A percentile compares a stretch with the other conserved stretches of the same genome.
Evolutionary conservation across 106 monocot species (phyloP).

Genomic region (Acanthochlamys bracteata): DNA sequence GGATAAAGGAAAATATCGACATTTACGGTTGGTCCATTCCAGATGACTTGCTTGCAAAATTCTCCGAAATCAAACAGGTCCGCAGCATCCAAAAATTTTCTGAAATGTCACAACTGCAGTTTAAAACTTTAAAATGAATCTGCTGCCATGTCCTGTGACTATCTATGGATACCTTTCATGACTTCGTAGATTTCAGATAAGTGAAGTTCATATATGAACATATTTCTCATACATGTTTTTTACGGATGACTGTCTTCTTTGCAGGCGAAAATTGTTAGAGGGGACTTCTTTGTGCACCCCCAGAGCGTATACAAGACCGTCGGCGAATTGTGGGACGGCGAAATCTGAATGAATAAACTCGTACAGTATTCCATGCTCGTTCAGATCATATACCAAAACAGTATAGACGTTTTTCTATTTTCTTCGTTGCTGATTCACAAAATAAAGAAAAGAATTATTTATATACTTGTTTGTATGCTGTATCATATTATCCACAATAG

Average conservation of each 20-base stretch:
- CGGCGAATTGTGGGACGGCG: slow-evolving; percentile 25
- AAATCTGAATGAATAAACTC: too few relatives aligned
- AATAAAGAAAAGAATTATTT: too few relatives aligned
- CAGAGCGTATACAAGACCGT: slow-evolving; percentile 8
- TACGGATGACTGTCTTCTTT: not conserved
- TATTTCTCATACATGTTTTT: not conserved
- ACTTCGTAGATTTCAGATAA: not conserved
- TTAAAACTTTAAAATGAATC: too few relatives aligned
- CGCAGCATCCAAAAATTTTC: too few relatives aligned
- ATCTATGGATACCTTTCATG: not conserved
- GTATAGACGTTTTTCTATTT: too few relatives aligned
- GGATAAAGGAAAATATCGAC: slow-evolving; percentile 72
- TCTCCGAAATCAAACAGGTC: slow-evolving; percentile 74
- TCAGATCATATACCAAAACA: too few relatives aligned
- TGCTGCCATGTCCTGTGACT: not conserved
- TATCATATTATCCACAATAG: too few relatives aligned
- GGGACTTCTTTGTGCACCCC: slow-evolving; percentile 1
- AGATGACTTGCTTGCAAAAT: slow-evolving; percentile 44
- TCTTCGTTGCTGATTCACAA: too few relatives aligned
- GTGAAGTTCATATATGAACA: not conserved
- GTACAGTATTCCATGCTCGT: too few relatives aligned
- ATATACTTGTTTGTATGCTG: too few relatives aligned
- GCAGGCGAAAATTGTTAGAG: too few relatives aligned
- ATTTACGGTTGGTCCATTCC: slow-evolving; percentile 76
- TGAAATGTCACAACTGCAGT: too few relatives aligned